Conservation (phyloP, 768 basidiomycete genomes). For the Pleurotus cornucopiae region DNA sequence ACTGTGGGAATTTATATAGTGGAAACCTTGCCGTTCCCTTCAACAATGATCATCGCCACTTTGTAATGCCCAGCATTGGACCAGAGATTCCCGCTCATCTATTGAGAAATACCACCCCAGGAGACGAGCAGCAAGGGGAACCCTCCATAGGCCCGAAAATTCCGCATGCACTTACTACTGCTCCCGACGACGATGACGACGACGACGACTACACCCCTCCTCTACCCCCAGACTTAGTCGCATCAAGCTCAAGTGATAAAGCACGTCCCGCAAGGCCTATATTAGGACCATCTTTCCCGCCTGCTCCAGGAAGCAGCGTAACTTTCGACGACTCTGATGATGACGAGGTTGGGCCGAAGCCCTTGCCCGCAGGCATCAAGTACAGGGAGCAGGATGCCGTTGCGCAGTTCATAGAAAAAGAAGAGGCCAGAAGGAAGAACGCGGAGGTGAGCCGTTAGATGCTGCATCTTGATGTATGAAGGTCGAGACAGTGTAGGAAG, state of each 20-base stretch:
- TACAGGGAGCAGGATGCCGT: slow-evolving; percentile 59
- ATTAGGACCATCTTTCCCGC: slow-evolving; percentile 46
- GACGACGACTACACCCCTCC: slow-evolving; percentile 72
- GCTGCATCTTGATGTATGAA: not conserved
- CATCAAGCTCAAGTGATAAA: slow-evolving; percentile 31
- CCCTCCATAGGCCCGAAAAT: slow-evolving; percentile 13
- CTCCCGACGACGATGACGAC: slow-evolving; percentile 44
- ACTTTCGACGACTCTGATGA: slow-evolving; percentile 60
- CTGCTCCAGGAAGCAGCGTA: slow-evolving; percentile 19
- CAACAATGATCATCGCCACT: no score
- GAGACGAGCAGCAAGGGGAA: slow-evolving; percentile 18
- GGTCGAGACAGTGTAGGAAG: slow-evolving; percentile 45
- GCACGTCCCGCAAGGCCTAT: slow-evolving; percentile 20
- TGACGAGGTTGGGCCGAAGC: slow-evolving; percentile 83
- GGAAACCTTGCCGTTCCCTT: no score
- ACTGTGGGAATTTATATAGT: no score
- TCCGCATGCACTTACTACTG: slow-evolving; percentile 7
- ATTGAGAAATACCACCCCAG: slow-evolving; percentile 14
- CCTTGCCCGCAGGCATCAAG: slow-evolving; percentile 48
- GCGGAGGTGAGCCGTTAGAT: slow-evolving; percentile 45
- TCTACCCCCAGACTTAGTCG: slow-evolving; percentile 67
- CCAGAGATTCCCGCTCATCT: slow-evolving; percentile 54
- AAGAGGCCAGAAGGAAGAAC: slow-evolving; percentile 70
- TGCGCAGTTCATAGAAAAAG: slow-evolving; percentile 78
- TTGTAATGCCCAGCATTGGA: slow-evolving; percentile 46